Evolutionary conservation across 176 grass and related monocot genomes (phyloP), one percentile per base, ranked within the genome.

Genomic region (Alopecurus myosuroides): DNA sequence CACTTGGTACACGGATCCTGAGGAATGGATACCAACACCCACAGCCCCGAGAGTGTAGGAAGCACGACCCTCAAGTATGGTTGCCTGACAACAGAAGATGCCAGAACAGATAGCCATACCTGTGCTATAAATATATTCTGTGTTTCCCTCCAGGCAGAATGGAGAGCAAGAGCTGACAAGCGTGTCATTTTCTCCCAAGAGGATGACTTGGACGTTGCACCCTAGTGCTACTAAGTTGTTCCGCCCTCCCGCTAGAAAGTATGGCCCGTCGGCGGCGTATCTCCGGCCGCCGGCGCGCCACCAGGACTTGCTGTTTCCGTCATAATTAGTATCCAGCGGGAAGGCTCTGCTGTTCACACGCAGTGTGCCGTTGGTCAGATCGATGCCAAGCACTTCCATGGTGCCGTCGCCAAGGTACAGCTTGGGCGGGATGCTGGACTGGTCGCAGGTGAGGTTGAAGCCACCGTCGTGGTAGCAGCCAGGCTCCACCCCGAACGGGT

Each of bases 391-490:
- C 46, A 91, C 86, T 25, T 69, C 44, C 6, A 85, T 52, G 4
- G 72, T 82, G 77, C 42, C 26, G 14, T 76, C 77, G 74, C 78
- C 63, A 20, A 92, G 86, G 87, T 82, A 88, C 10, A 89, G 74
- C 55, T 33, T 76, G 7, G 80, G 92, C 19, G 79, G 77, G 12
- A 9, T 48, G 56, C 25, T 20, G 2, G 49, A 60, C 22, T 30
- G 26, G 50, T 90, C 8, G 60, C 92, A 87, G 70, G 42, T 87
- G 84, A 91, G 49, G 36, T 74, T 51, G 66, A 91, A 94, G 34
- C 86, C 83, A 30, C 8, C 1, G 26, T 1, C 78, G 61, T n/a
- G 63, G 45, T 88, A 89, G 89, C 67, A 86, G 55, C 82, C 86
- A 6, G 12, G 49, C 19, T 81, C 78, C 9, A 89, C 34, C 56